Base-by-base conservation (phyloP, 352 stramenopile genomes). In the Globisporangium radiosum region DNA sequence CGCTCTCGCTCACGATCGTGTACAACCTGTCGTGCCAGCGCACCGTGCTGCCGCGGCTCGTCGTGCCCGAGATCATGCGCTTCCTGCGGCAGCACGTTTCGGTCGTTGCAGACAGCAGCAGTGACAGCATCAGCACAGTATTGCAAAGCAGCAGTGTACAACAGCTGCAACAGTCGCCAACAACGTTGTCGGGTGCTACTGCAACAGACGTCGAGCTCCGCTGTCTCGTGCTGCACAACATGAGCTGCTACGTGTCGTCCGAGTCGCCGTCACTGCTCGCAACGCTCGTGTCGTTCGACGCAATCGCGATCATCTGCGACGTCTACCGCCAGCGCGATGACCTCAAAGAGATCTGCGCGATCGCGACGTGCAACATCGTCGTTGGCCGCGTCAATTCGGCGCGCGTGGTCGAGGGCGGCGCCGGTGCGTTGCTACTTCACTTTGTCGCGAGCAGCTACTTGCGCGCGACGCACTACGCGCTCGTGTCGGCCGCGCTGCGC, bases 11-110 rank as follows among this genome's bases (percentile, higher is more conserved):
- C 4, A 81, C 76, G 54, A 76, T 86, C 3, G 52, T 91, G 25
- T 92, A 92, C 71, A 92, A 92, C 39, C 54, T 90, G 14, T 88
- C 81, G 3, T 92, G 83, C 45, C 76, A 88, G 59, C 58, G 71
- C 8, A 45, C 47, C 4, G 68, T 81, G 1, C 59, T 91, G 2
- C 52, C 66, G 33, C 61, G 78, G 8, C 73, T 92, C 13, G 65
- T 90, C 9, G 59, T 71, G 25, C 65, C 73, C 1, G 73, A 88
- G 43, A 80, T 87, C 62, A 75, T 90, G 63, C 52, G 25, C 11
- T 85, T 88, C 52, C 54, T 90, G n/a, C 73, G 66, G 0, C 59
- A 74, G 15, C 72, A 79, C 54, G 64, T 86, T 0, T 73, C 78
- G 17, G 14, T 39, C 10, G 25, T 33, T 33, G 19, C 7, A 7